These are phyloP conservation scores for Rhynchosporium secalis DNA, from an alignment of 2,329 filamentous ascomycete genomes.

Conservation along the genomic window DNA sequence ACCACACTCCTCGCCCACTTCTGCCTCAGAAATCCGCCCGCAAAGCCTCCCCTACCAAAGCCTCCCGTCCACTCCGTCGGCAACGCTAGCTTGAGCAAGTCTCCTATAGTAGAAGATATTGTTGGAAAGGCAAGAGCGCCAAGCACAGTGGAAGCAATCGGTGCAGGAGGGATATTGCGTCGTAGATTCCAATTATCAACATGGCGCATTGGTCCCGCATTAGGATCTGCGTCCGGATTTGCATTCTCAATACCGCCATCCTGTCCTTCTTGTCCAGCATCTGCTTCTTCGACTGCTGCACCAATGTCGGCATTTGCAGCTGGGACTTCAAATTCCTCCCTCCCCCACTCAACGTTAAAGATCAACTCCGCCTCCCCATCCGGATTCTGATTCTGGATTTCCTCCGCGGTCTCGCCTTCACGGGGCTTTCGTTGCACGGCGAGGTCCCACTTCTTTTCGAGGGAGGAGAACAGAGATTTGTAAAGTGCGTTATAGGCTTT, in stretches of 20 bases:
- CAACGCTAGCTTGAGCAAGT: slow-evolving; percentile 66
- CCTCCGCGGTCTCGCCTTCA: slow-evolving; percentile 39
- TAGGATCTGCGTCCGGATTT: background rate
- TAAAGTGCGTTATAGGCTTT: slow-evolving; percentile 64
- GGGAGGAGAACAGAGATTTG: slow-evolving; percentile 30
- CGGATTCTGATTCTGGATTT: slow-evolving; percentile 40
- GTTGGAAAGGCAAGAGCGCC: slow-evolving; percentile 78
- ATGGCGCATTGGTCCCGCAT: background rate
- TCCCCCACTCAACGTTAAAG: slow-evolving; percentile 28
- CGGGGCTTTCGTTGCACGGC: slow-evolving; percentile 39
- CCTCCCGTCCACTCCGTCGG: slow-evolving; percentile 64
- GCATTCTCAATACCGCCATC: background rate
- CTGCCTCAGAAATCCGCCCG: slow-evolving; percentile 63
- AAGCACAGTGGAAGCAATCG: slow-evolving; percentile 59
- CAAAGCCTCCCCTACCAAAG: slow-evolving; percentile 31
- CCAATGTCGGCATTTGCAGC: background rate
- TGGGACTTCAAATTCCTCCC: slow-evolving; percentile 16
- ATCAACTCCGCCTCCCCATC: slow-evolving; percentile 38
- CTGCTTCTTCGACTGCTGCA: background rate
- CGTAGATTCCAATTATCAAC: slow-evolving; percentile 30
- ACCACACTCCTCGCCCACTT: slow-evolving; percentile 87
- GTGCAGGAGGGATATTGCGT: slow-evolving; percentile 48
- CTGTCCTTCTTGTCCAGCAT: background rate
- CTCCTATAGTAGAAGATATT: slow-evolving; percentile 77
- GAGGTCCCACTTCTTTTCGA: slow-evolving; percentile 39